Percentiles rank a stretch among this genome's conserved stretches.
phyloP scores from a whole-genome alignment of 352 stramenopile genomes.

The Phytophthora megakarya region DNA sequence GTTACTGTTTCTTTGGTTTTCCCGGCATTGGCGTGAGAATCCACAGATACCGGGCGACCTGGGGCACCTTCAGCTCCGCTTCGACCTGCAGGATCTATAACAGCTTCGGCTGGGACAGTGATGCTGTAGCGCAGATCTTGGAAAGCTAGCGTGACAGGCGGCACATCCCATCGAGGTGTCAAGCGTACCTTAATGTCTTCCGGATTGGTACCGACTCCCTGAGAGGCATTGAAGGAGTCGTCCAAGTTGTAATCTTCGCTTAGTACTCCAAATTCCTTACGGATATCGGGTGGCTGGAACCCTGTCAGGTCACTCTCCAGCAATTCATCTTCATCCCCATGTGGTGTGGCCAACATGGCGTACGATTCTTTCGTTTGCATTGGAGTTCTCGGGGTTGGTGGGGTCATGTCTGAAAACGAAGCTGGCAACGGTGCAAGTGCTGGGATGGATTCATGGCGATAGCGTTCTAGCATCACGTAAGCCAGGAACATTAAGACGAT shows the following conservation, averaged over 20 bases:
- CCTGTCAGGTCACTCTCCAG: slow-evolving; percentile 34
- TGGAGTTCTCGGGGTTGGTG: slow-evolving; percentile 22
- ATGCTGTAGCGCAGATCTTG: slow-evolving; percentile 50
- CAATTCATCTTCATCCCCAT: slow-evolving; percentile 30
- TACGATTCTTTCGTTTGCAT: slow-evolving; percentile 40
- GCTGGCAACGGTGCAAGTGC: slow-evolving; percentile 8
- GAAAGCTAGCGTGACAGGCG: slow-evolving; percentile 50
- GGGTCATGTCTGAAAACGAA: slow-evolving; percentile 13
- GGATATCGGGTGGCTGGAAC: slow-evolving; percentile 6
- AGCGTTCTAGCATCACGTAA: slow-evolving; percentile 47
- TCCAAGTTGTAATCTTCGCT: slow-evolving; percentile 10
- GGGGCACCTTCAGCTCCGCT: slow-evolving; percentile 26
- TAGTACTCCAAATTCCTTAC: slow-evolving; percentile 15
- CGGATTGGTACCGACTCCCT: slow-evolving; percentile 21
- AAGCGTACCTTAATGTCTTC: slow-evolving; percentile 31
- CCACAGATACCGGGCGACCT: slow-evolving; percentile 30
- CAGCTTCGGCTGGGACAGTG: slow-evolving; percentile 21
- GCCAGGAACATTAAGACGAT: slow-evolving; percentile 38
- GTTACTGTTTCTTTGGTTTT: slow-evolving; percentile 55
- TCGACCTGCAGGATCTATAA: slow-evolving; percentile 16
- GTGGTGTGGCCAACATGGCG: slow-evolving; percentile 40
- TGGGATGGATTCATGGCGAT: slow-evolving; percentile 27
- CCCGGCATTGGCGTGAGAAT: slow-evolving; percentile 47
- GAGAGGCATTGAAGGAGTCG: slow-evolving; percentile 30
- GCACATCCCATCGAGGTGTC: slow-evolving; percentile 34